phyloP scores from a whole-genome alignment of 345 rosid species.

The Eucalyptus curtisii region DNA sequence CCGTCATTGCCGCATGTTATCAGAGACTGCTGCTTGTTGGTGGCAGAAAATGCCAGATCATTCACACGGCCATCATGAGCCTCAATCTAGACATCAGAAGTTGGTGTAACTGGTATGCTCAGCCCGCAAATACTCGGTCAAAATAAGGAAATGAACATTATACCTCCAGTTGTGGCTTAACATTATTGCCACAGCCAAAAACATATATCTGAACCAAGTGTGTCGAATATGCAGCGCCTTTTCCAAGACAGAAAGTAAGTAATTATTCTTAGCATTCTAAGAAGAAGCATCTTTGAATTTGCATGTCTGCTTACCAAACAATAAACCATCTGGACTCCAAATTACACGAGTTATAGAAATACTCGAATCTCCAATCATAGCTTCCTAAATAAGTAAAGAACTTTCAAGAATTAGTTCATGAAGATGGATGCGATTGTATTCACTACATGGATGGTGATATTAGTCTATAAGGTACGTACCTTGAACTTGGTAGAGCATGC shows the following conservation, averaged over 20 bases:
- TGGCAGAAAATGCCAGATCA: slow-evolving; percentile 58
- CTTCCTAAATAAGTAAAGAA: slow-evolving; percentile 10
- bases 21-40: slow-evolving; percentile 29
- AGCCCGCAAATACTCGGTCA: background rate
- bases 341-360: slow-evolving; percentile 25
- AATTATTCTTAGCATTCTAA: background rate
- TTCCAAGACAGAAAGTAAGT: background rate
- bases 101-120: background rate
- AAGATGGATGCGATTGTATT: background rate
- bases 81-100: slow-evolving; percentile 40
- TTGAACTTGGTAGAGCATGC: slow-evolving; percentile 32
- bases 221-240: slow-evolving; percentile 39
- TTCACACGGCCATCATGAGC: slow-evolving; percentile 70
- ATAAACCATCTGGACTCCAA: slow-evolving; percentile 47
- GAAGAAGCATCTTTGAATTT: background rate
- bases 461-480: slow-evolving; percentile 5
- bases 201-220: slow-evolving; percentile 25
- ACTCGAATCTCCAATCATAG: slow-evolving; percentile 20
- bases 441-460: background rate
- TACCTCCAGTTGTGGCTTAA: slow-evolving; percentile 29
- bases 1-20: slow-evolving; percentile 86
- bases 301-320: slow-evolving; percentile 20
- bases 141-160: background rate
- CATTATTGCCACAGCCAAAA: slow-evolving; percentile 1
- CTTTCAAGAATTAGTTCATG: background rate